Conservation (phyloP, 192 early-diverging fungal genomes). For the Globomyces pollinis-pini region DNA sequence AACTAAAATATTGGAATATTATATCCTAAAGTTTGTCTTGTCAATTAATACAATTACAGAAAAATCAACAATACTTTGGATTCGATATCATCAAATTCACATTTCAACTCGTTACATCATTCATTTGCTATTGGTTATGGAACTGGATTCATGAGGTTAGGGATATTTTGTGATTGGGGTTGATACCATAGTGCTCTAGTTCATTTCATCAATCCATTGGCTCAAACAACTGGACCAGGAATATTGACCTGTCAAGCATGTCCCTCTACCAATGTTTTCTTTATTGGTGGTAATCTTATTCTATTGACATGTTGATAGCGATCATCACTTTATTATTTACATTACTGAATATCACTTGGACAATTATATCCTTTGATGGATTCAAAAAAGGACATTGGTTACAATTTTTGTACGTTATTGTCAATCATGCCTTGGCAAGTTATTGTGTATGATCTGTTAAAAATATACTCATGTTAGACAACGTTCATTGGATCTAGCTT, state of each 20-base stretch:
- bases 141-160: neutral
- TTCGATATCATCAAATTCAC: neutral
- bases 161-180: no score
- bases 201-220: slow-evolving; percentile 3
- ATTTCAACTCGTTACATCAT: neutral
- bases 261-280: neutral
- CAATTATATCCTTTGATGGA: neutral
- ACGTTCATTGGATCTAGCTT: no score
- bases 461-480: no score
- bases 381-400: no score
- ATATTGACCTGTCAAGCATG: slow-evolving; percentile 5
- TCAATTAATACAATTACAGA: no score
- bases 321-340: neutral
- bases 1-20: neutral
- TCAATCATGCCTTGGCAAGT: no score
- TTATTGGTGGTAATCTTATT: slow-evolving; percentile 7
- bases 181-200: slow-evolving; percentile 2
- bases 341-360: slow-evolving; percentile 1
- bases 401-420: no score
- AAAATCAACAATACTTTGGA: neutral
- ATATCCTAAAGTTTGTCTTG: neutral
- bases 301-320: neutral
- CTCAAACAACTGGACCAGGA: slow-evolving; percentile 1
- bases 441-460: no score
- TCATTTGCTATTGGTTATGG: slow-evolving; percentile 3